Conservation (phyloP, 2,329 filamentous ascomycete species). For the Aureobasidium subglaciale region DNA sequence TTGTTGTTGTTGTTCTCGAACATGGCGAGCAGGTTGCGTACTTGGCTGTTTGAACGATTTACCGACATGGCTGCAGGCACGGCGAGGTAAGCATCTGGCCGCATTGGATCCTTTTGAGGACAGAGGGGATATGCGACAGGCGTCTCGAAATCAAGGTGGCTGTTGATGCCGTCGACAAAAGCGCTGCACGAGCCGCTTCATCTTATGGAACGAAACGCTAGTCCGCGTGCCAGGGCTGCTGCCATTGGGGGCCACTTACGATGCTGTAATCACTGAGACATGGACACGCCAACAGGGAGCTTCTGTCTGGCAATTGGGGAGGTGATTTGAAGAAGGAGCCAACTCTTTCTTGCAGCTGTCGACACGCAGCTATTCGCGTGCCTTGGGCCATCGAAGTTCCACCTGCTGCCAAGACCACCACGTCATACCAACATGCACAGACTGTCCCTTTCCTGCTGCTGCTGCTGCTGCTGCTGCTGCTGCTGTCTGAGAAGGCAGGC, state of each 20-base stretch:
- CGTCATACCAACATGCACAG: conserved; percentile 6
- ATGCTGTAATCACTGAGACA: neutral
- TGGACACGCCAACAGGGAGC: conserved; percentile 1
- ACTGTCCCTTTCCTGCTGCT: neutral
- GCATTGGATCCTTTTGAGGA: conserved; percentile 10
- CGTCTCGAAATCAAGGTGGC: conserved; percentile 8
- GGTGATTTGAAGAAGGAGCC: neutral
- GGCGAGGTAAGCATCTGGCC: conserved; percentile 7
- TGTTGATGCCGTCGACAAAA: conserved; percentile 9
- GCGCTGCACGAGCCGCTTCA: conserved; percentile 11
- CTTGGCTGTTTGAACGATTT: conserved; percentile 33
- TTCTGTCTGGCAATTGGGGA: neutral
- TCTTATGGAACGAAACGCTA: conserved; percentile 12
- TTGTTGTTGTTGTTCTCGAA: conserved; percentile 36
- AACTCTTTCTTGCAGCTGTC: neutral
- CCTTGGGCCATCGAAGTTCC: neutral
- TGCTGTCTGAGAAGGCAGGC: neutral
- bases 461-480: neutral
- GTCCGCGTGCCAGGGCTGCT: neutral
- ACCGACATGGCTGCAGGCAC: conserved; percentile 38
- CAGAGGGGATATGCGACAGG: neutral
- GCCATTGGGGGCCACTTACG: conserved; percentile 5
- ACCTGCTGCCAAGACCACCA: neutral
- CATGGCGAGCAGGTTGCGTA: conserved; percentile 43
- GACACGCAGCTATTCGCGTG: neutral